phyloP scores from a whole-genome alignment of 2,329 filamentous ascomycete genomes.

The Fusarium citri region DNA sequence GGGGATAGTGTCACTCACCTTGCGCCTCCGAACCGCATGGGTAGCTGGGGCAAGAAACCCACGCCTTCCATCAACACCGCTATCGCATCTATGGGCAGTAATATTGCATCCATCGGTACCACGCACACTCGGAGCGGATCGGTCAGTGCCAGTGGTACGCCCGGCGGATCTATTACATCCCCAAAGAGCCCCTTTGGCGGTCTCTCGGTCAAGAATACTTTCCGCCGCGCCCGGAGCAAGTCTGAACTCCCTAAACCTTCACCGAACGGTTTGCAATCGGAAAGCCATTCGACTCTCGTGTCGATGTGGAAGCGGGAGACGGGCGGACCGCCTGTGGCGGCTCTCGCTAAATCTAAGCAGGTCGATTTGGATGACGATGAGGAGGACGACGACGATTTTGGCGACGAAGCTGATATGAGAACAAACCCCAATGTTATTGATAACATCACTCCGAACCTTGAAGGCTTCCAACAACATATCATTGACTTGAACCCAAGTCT shows the following conservation, averaged over 20 bases:
- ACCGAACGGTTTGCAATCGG: slow-evolving; percentile 42
- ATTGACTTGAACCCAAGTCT: slow-evolving; percentile 79
- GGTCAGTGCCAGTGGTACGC: slow-evolving; percentile 66
- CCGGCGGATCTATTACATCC: slow-evolving; percentile 64
- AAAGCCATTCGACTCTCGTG: slow-evolving; percentile 59
- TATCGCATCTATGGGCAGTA: slow-evolving; percentile 65
- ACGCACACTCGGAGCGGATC: slow-evolving; percentile 70
- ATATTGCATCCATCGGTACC: slow-evolving; percentile 66
- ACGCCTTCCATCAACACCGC: slow-evolving; percentile 70
- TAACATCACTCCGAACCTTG: slow-evolving; percentile 75
- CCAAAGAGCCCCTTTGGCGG: slow-evolving; percentile 63
- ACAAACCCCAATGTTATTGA: slow-evolving; percentile 74
- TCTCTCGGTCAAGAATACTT: slow-evolving; percentile 59
- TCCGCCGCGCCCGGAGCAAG: slow-evolving; percentile 68
- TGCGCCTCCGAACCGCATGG: slow-evolving; percentile 62
- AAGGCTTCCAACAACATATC: slow-evolving; percentile 82
- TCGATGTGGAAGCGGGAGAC: slow-evolving; percentile 62
- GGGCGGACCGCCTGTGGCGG: slow-evolving; percentile 66
- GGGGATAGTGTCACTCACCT: slow-evolving; percentile 60
- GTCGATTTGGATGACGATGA: slow-evolving; percentile 61
- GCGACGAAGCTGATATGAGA: slow-evolving; percentile 70
- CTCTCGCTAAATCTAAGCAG: slow-evolving; percentile 52
- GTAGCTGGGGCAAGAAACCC: slow-evolving; percentile 64
- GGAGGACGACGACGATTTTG: slow-evolving; percentile 63
- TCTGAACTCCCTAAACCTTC: slow-evolving; percentile 61